These are phyloP conservation scores for Starmera pachycereana DNA, from an alignment of 805 yeast species.

Conservation along the genomic window DNA sequence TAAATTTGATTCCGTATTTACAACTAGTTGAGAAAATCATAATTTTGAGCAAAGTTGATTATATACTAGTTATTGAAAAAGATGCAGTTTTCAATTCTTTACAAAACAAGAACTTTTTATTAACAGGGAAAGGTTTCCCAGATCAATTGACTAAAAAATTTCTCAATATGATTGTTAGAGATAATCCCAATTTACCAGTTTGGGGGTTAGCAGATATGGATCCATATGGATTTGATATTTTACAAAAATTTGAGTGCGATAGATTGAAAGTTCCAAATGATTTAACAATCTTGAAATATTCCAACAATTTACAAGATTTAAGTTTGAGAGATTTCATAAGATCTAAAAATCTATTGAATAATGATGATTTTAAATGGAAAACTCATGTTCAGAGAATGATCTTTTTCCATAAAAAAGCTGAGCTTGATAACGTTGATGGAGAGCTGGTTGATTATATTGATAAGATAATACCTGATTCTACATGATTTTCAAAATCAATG, in stretches of 20 bases:
- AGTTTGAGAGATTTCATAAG: constrained; percentile 19
- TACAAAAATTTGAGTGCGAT: constrained; percentile 12
- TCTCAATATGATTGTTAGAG: constrained; percentile 19
- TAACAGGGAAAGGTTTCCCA: constrained; percentile 68
- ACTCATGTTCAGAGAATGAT: constrained; percentile 50
- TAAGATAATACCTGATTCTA: background rate
- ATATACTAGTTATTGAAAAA: constrained; percentile 39
- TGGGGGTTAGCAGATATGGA: constrained; percentile 53
- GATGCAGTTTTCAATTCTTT: constrained; percentile 38
- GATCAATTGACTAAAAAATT: constrained; percentile 45
- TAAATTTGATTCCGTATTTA: constrained; percentile 32
- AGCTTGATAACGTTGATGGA: constrained; percentile 34
- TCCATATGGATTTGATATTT: constrained; percentile 55
- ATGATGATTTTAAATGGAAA: constrained; percentile 10
- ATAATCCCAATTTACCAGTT: constrained; percentile 22
- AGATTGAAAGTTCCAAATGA: constrained; percentile 7
- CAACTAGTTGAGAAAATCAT: constrained; percentile 8
- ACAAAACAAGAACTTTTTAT: constrained; percentile 20
- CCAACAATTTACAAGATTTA: constrained; percentile 9
- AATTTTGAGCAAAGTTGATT: constrained; percentile 7
- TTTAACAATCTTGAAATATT: constrained; percentile 11
- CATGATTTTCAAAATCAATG: background rate
- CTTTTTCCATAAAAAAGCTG: constrained; percentile 46
- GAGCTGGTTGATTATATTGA: background rate
- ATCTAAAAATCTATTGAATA: constrained; percentile 14